These are phyloP conservation scores for Avicennia marina DNA, from an alignment of 257 asterid species.

Conservation along the genomic window DNA sequence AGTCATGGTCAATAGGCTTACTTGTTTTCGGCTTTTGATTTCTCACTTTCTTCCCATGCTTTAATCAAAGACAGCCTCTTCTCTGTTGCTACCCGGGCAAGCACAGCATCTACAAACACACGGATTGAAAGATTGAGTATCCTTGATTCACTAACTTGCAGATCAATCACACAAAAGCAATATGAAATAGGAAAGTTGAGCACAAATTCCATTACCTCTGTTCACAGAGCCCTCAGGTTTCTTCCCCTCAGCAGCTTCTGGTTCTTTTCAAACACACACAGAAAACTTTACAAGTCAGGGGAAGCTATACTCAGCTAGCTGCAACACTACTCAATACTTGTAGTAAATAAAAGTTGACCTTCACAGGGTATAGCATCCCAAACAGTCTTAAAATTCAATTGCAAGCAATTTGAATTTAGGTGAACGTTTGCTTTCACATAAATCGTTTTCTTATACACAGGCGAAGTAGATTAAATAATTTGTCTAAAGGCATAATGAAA, in stretches of 20 bases:
- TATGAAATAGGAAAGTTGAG: not conserved
- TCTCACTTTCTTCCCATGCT: conserved; percentile 99
- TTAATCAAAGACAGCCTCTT: conserved; percentile 67
- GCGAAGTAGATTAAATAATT: no score
- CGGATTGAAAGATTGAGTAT: conserved; percentile 3
- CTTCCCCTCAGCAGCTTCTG: conserved; percentile 68
- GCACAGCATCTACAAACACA: conserved; percentile 59
- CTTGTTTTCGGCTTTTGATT: conserved; percentile 77
- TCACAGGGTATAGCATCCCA: not conserved
- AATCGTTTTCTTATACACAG: not conserved
- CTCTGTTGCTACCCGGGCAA: conserved; percentile 75
- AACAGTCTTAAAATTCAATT: not conserved
- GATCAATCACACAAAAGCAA: not conserved
- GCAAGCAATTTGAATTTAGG: not conserved
- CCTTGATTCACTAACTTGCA: not conserved
- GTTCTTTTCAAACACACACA: conserved; percentile 23
- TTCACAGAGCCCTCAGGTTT: conserved; percentile 66
- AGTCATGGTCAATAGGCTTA: conserved; percentile 19
- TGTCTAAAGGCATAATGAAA: no score
- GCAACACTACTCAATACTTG: not conserved
- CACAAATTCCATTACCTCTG: conserved; percentile 53
- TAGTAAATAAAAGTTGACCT: not conserved
- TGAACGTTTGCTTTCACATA: not conserved
- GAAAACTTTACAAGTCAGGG: conserved; percentile 6
- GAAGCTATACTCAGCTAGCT: not conserved